Conservation (phyloP, 2,329 filamentous ascomycete species). For the Pestalotiopsis fici region DNA sequence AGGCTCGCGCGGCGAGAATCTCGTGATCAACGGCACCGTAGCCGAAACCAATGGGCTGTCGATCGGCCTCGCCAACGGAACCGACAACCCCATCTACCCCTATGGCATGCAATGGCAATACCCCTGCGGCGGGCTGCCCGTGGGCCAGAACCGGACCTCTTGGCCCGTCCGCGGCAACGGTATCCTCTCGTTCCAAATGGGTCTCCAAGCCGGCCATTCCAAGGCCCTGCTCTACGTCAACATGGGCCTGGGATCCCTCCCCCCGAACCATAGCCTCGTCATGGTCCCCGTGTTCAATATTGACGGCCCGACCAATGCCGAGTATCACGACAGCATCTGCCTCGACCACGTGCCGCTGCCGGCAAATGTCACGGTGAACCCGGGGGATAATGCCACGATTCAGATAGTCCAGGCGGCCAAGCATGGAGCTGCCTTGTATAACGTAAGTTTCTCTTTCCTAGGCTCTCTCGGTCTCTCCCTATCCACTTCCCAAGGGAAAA, state of each 20-base stretch:
- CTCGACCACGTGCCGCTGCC: slow-evolving; percentile 72
- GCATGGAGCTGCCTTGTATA: slow-evolving; percentile 69
- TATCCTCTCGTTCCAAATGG: slow-evolving; percentile 68
- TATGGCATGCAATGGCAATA: slow-evolving; percentile 73
- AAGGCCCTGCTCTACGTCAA: slow-evolving; percentile 73
- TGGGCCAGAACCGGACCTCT: slow-evolving; percentile 67
- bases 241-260: slow-evolving; percentile 63
- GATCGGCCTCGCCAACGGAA: not conserved
- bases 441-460: slow-evolving; percentile 38
- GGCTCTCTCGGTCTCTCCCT: not conserved
- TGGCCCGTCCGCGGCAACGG: slow-evolving; percentile 67
- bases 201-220: slow-evolving; percentile 70
- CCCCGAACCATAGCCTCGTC: slow-evolving; percentile 66
- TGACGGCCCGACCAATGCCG: slow-evolving; percentile 59
- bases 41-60: slow-evolving; percentile 4
- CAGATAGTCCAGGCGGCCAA: slow-evolving; percentile 69
- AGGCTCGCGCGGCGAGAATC: slow-evolving; percentile 65
- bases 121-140: slow-evolving; percentile 69
- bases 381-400: slow-evolving; percentile 71
- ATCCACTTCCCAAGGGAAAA: not conserved
- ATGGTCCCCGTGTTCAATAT: slow-evolving; percentile 68
- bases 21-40: slow-evolving; percentile 48
- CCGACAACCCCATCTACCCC: slow-evolving; percentile 45
- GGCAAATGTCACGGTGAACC: slow-evolving; percentile 54
- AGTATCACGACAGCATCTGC: slow-evolving; percentile 69